Base-by-base conservation (phyloP, 179 eudicot genomes). In the Nepenthes alata region DNA sequence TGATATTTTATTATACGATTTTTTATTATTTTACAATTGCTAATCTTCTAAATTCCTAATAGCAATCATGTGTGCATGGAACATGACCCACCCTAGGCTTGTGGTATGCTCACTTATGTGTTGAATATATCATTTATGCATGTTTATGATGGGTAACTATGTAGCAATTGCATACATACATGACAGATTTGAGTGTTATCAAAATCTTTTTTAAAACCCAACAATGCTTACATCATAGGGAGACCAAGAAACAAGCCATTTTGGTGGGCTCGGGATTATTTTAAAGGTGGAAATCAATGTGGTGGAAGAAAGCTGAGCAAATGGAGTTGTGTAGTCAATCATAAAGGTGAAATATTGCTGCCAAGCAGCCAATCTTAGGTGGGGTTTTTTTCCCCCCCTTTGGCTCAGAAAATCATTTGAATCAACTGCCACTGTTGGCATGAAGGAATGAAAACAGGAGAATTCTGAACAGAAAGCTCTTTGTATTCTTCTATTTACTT, bases 151-250 rank as follows among this genome's bases (percentile, higher is more conserved):
- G 67, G 73, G 57, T 59, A 37, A 60, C 25, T 25, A 53, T 50
- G 39, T 35, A 66, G 66, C 63, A 62, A 57, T 61, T 57, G 68
- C 4, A 5, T 8, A 34, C 25, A 25, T 53, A 57, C 49, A 37
- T 44, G 74, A 62, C 71, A 60, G 65, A 62, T 25, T 55, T 35
- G 25, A 25, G 53, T 34, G 51, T 11, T 65, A 9, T 69, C 68
- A 69, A 69, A 25, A 25, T 25, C 72, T 70, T 68, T 72, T 76
- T 66, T 69, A 39, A 41, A 58, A 38, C 62, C 70, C 65, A 69
- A 64, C 66, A 63, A 37, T 62, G 75, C 72, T 70, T 75, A 75
- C 78, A 58, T 70, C 71, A 75, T 68, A 70, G 53, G 71, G 69
- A 67, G 65, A 12, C 36, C 53, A 55, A 53, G 15, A 25, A 25